Evolutionary conservation across 768 basidiomycete genomes (phyloP).

Genomic region (Rubroboletus satanas): DNA sequence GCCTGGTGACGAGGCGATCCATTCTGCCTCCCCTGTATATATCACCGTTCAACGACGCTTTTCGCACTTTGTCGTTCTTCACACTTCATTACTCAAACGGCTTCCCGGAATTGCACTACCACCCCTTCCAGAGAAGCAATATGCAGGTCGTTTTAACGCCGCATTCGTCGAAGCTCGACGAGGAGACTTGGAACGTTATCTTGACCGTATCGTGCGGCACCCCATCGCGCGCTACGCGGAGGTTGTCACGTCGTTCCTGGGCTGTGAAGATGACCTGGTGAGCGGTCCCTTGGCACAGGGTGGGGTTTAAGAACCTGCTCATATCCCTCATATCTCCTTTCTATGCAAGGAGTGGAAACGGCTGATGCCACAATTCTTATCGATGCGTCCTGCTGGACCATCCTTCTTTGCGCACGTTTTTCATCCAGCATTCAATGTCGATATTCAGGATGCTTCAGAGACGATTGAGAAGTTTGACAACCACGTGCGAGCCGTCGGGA

Average conservation of each 20-base stretch:
- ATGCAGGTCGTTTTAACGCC: constrained; percentile 72
- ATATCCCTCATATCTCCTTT: neutral
- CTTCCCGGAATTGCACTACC: constrained; percentile 78
- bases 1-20: constrained; percentile 15
- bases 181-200: constrained; percentile 77
- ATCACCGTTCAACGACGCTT: constrained; percentile 80
- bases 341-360: constrained; percentile 64
- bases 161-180: constrained; percentile 82
- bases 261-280: constrained; percentile 72
- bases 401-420: constrained; percentile 76
- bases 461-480: constrained; percentile 57
- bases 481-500: constrained; percentile 63
- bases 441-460: constrained; percentile 64
- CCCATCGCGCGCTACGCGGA: constrained; percentile 77
- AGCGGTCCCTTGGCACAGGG: constrained; percentile 27
- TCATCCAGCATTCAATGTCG: constrained; percentile 83
- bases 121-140: constrained; percentile 82
- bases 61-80: constrained; percentile 78
- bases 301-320: neutral
- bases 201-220: constrained; percentile 66
- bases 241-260: constrained; percentile 73
- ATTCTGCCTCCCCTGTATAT: constrained; percentile 40
- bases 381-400: constrained; percentile 64
- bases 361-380: constrained; percentile 54
- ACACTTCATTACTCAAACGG: constrained; percentile 62